Evolutionary conservation across 352 stramenopile species (phyloP), one percentile per base, ranked within the genome.

Genomic region (Phytophthora kernoviae): DNA sequence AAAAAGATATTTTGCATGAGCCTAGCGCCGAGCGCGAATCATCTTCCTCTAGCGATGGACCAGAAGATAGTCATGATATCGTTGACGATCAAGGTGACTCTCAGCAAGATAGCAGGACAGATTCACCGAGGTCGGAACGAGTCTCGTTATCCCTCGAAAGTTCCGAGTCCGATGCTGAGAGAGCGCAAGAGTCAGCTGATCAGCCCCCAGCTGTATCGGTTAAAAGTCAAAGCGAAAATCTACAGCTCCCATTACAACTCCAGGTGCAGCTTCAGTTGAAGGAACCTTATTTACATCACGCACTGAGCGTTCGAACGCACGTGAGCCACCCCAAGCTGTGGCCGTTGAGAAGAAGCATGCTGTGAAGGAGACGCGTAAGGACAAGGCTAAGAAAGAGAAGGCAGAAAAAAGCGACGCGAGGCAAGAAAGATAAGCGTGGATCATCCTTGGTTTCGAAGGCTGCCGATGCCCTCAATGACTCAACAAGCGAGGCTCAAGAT

Each of bases 361-460:
- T 39, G 22, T 21, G 1, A 86, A 80, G 36, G 73, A 82, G n/a
- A 39, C 64, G 8, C 71, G 73, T 34, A 87, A 86, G 40, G 78
- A 91, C 12, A 88, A 87, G 24, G 40, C 59, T 11, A 84, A 84
- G 51, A 88, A 88, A 47, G 71, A 85, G 5, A 87, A 81, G 36
- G 17, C 36, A 0, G 79, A 88, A 82, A 55, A 88, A 83, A 33
- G 65, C 65, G 5, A 37, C 36, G 27, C 65, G 67, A 24, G 68
- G 49, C 18, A 88, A 83, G 49, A 92, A 90, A 60, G 80, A 90
- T 12, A 90, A 90, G 45, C 75, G 77, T 8, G 49, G 27, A 1
- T 48, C 45, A 2, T 45, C 54, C 9, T 21, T 55, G 14, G 30
- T 49, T 39, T 48, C 54, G 3, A 69, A 67, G 39, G 18, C 40